phyloP scores from a whole-genome alignment of 202 grass and related monocot species.

The Sporobolus alterniflorus region DNA sequence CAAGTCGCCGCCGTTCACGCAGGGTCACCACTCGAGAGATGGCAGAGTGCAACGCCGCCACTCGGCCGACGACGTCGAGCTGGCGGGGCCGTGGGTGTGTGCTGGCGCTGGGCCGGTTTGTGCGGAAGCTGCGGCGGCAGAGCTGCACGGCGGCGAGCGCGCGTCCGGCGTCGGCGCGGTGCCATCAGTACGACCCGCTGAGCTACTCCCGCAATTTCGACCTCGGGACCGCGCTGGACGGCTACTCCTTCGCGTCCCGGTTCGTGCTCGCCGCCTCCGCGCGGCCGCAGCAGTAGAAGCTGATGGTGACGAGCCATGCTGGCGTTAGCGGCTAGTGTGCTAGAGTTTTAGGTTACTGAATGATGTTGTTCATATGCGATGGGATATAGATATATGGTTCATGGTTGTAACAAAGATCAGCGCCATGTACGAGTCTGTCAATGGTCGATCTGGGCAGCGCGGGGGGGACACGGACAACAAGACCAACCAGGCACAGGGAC shows the following conservation, averaged over 20 bases:
- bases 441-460: too few species aligned
- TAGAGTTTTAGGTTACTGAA: too few species aligned
- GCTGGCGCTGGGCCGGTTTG: constrained; percentile 47
- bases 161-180: constrained; percentile 35
- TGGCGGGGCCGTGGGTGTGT: constrained; percentile 12
- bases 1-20: neutral
- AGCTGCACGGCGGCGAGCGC: constrained; percentile 34
- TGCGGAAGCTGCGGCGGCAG: constrained; percentile 53
- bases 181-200: constrained; percentile 77
- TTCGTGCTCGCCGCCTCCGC: constrained; percentile 52
- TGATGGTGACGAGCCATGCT: too few species aligned
- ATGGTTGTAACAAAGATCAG: too few species aligned
- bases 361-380: too few species aligned
- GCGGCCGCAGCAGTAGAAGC: neutral
- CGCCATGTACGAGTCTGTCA: too few species aligned
- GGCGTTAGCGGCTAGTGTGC: too few species aligned
- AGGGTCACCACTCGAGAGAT: neutral
- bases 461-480: too few species aligned
- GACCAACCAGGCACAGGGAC: too few species aligned
- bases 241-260: constrained; percentile 71
- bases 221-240: constrained; percentile 49
- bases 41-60: neutral
- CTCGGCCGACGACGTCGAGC: neutral
- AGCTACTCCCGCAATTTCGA: constrained; percentile 97
- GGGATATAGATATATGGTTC: too few species aligned